Percentiles rank a stretch among this genome's conserved stretches.
These are phyloP conservation scores for Ilex asprella DNA, from an alignment of 257 asterid genomes.

Conservation along the genomic window DNA sequence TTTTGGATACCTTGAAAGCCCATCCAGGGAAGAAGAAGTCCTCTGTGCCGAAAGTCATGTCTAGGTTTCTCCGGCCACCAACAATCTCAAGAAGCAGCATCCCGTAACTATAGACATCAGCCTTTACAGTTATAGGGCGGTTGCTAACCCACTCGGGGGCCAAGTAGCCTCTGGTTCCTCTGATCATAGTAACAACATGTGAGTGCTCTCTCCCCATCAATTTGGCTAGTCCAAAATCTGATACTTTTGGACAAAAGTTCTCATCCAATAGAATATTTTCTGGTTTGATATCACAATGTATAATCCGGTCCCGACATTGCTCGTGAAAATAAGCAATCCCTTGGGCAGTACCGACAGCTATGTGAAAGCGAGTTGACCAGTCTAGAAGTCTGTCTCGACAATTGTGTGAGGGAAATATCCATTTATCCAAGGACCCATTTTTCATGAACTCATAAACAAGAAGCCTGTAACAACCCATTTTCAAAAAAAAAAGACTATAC, in stretches of 20 bases:
- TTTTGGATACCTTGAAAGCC: slow-evolving; percentile 75
- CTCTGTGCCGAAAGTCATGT: slow-evolving; percentile 67
- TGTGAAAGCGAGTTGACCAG: slow-evolving; percentile 69
- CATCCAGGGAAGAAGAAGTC: slow-evolving; percentile 93
- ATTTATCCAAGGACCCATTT: slow-evolving; percentile 80
- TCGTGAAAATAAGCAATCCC: slow-evolving; percentile 92
- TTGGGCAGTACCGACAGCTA: slow-evolving; percentile 79
- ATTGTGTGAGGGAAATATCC: slow-evolving; percentile 61
- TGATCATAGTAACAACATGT: slow-evolving; percentile 69
- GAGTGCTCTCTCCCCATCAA: slow-evolving; percentile 95
- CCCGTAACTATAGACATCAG: slow-evolving; percentile 89
- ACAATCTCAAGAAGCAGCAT: slow-evolving; percentile 83
- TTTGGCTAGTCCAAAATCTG: slow-evolving; percentile 91
- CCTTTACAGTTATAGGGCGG: slow-evolving; percentile 80
- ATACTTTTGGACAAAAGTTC: slow-evolving; percentile 74
- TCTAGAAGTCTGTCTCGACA: slow-evolving; percentile 38
- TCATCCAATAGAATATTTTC: slow-evolving; percentile 86
- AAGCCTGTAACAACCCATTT: slow-evolving; percentile 44
- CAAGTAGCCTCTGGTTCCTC: slow-evolving; percentile 84
- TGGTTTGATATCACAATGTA: slow-evolving; percentile 91
- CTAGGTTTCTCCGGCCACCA: slow-evolving; percentile 86
- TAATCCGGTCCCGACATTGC: slow-evolving; percentile 82
- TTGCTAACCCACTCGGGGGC: slow-evolving; percentile 94
- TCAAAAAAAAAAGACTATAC: neutral
- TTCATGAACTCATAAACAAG: slow-evolving; percentile 91